phyloP scores from a whole-genome alignment of 1,284 basidiomycete genomes.

The Apiotrichum domesticum region DNA sequence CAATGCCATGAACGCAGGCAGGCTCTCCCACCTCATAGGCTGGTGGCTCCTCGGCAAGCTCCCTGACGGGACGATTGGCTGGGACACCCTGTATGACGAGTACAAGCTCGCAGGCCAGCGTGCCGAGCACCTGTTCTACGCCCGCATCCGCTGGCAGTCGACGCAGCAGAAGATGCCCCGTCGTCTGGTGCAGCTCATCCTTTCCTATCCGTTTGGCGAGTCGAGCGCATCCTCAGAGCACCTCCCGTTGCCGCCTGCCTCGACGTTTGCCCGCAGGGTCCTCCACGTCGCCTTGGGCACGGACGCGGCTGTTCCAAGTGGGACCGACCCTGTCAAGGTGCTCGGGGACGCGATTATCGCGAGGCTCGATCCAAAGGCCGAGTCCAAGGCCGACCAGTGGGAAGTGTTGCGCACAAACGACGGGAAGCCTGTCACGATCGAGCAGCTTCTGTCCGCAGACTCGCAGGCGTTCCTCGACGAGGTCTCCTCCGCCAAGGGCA shows the following conservation, averaged over 20 bases:
- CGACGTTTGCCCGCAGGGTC: constrained; percentile 26
- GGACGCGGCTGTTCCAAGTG: constrained; percentile 9
- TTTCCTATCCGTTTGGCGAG: constrained; percentile 35
- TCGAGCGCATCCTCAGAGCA: constrained; percentile 23
- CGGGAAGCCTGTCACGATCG: constrained; percentile 6
- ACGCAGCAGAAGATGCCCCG: constrained; percentile 30
- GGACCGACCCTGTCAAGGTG: constrained; percentile 15
- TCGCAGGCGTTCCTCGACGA: constrained; percentile 19
- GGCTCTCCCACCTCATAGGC: constrained; percentile 29
- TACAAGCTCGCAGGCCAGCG: constrained; percentile 31
- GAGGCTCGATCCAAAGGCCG: constrained; percentile 9
- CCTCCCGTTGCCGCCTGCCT: constrained; percentile 27
- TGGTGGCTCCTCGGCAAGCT: constrained; percentile 32
- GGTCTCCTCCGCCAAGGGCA: constrained; percentile 5
- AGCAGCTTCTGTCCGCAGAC: constrained; percentile 16
- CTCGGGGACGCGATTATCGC: constrained; percentile 16
- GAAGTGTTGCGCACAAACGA: constrained; percentile 2
- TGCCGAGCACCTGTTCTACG: constrained; percentile 36
- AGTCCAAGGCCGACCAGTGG: constrained; percentile 3
- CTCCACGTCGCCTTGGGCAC: constrained; percentile 25
- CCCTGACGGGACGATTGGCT: constrained; percentile 10
- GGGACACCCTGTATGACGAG: constrained; percentile 29
- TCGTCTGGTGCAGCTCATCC: constrained; percentile 29
- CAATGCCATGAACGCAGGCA: constrained; percentile 29
- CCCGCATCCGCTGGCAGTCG: constrained; percentile 37